These are phyloP conservation scores for Aspergillus brasiliensis DNA, from an alignment of 2,329 filamentous ascomycete species.

Conservation along the genomic window DNA sequence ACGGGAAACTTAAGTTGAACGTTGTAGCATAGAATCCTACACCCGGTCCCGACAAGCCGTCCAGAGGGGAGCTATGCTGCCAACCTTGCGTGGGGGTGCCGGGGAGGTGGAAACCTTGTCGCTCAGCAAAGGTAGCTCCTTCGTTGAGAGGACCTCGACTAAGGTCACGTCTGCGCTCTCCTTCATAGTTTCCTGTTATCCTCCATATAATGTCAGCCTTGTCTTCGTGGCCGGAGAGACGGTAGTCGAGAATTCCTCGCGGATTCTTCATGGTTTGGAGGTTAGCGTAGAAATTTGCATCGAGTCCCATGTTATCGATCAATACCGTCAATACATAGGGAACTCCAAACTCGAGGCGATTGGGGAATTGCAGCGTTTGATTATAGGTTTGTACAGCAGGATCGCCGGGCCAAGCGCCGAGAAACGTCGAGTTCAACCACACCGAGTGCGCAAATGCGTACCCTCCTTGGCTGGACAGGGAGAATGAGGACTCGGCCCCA, in stretches of 20 bases:
- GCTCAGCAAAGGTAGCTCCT: conserved; percentile 55
- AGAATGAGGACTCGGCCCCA: conserved; percentile 25
- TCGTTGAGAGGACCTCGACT: conserved; percentile 58
- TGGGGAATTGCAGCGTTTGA: conserved; percentile 13
- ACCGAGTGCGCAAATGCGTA: conserved; percentile 29
- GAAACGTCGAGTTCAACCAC: conserved; percentile 29
- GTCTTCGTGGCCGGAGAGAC: conserved; percentile 38
- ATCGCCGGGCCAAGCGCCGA: conserved; percentile 31
- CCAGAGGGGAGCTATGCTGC: conserved; percentile 26
- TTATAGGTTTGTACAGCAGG: conserved; percentile 11
- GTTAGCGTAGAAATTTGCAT: conserved; percentile 33
- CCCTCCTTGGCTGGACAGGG: conserved; percentile 26
- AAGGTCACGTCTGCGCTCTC: conserved; percentile 53
- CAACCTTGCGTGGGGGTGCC: conserved; percentile 34
- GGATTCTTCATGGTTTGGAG: conserved; percentile 47
- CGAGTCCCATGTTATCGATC: conserved; percentile 31
- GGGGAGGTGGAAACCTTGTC: conserved; percentile 57
- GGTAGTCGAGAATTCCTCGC: conserved; percentile 52
- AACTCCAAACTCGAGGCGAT: not conserved
- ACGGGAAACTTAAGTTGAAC: conserved; percentile 53
- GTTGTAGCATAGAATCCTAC: conserved; percentile 53
- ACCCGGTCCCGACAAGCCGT: conserved; percentile 43
- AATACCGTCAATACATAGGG: conserved; percentile 24
- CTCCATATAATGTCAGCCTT: conserved; percentile 48
- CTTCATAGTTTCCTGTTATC: conserved; percentile 57